A percentile compares a stretch with the other conserved stretches of the same genome.
These are phyloP conservation scores for Tylopilus sp. DNA, from an alignment of 1,284 basidiomycete species.

Conservation along the genomic window DNA sequence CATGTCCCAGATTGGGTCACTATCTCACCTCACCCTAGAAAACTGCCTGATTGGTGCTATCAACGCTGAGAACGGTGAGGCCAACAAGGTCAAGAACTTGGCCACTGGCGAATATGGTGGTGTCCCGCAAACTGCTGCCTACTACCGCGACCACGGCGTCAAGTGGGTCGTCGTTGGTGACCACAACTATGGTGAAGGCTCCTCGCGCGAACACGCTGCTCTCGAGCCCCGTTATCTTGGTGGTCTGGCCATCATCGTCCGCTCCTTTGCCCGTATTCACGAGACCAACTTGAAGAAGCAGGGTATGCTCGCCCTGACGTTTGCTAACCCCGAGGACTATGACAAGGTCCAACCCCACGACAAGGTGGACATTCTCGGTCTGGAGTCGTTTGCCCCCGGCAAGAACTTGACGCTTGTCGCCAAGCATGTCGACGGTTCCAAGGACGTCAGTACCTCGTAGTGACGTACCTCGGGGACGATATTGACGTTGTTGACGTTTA, in stretches of 20 bases:
- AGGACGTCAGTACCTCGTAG: conserved; percentile 49
- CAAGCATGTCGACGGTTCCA: conserved; percentile 79
- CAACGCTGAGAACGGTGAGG: conserved; percentile 91
- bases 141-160: conserved; percentile 86
- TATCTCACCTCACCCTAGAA: conserved; percentile 44
- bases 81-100: conserved; percentile 94
- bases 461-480: not conserved
- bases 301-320: conserved; percentile 90
- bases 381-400: conserved; percentile 81
- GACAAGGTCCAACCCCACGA: conserved; percentile 82
- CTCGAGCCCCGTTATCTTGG: conserved; percentile 97
- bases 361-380: conserved; percentile 78
- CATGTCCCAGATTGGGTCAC: not conserved
- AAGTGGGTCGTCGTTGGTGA: conserved; percentile 96
- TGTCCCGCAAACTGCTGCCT: conserved; percentile 80
- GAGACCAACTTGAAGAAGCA: conserved; percentile 99
- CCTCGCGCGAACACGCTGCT: conserved; percentile 96
- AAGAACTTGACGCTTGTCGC: conserved; percentile 78
- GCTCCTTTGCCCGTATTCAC: conserved; percentile 96
- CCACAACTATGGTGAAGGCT: conserved; percentile 98
- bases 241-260: conserved; percentile 90
- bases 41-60: conserved; percentile 98
- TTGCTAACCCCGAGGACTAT: conserved; percentile 85
- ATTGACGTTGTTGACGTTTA: conserved; percentile 19
- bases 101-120: conserved; percentile 80